Conservation (phyloP, 345 rosid genomes). For the Pistacia vera region DNA sequence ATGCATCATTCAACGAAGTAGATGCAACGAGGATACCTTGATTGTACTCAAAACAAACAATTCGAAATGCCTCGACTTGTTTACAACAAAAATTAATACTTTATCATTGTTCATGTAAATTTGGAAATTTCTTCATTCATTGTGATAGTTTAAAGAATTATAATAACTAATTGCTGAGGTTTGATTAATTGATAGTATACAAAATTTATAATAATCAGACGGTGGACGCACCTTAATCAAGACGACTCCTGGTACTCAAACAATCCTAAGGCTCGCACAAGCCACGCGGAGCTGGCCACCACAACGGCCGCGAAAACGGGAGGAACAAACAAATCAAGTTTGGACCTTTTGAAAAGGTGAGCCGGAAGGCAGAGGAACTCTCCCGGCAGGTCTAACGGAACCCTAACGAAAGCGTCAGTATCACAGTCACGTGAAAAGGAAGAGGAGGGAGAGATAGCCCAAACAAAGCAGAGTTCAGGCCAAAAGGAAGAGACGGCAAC, state of each 20-base stretch:
- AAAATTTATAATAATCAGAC: neutral
- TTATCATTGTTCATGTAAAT: too few relatives aligned
- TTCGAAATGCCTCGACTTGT: too few relatives aligned
- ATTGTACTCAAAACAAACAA: too few relatives aligned
- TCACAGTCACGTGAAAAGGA: constrained; percentile 51
- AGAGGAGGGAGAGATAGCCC: constrained; percentile 59
- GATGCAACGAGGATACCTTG: too few relatives aligned
- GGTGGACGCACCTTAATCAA: constrained; percentile 12
- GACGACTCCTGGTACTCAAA: constrained; percentile 58
- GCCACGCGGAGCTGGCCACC: constrained; percentile 74
- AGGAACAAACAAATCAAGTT: constrained; percentile 70
- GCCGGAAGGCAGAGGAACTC: constrained; percentile 71
- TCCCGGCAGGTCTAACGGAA: constrained; percentile 66
- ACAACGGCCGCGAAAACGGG: constrained; percentile 83
- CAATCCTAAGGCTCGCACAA: constrained; percentile 66
- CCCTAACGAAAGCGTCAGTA: constrained; percentile 44
- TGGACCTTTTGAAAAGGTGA: constrained; percentile 54
- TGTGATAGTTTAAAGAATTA: too few relatives aligned
- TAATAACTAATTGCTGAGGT: too few relatives aligned
- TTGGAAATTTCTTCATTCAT: too few relatives aligned
- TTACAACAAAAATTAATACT: too few relatives aligned
- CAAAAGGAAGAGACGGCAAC: constrained; percentile 80
- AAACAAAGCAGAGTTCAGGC: constrained; percentile 76
- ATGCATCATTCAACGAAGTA: too few relatives aligned
- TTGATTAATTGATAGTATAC: too few relatives aligned